These are phyloP conservation scores for Cephaloascus fragrans DNA, from an alignment of 805 yeast species.

Conservation along the genomic window DNA sequence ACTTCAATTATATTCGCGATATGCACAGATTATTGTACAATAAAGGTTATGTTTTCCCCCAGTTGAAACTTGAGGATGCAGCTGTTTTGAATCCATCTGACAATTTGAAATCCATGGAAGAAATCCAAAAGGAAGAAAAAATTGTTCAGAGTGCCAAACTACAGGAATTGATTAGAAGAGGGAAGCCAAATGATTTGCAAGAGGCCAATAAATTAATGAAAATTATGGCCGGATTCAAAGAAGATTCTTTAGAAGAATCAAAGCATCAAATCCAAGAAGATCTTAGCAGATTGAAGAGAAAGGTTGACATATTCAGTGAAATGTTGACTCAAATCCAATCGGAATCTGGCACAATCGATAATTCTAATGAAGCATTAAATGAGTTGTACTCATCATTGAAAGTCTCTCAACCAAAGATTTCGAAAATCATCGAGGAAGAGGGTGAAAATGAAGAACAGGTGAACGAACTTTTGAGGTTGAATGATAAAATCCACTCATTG, in stretches of 20 bases:
- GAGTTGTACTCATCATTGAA: constrained; percentile 76
- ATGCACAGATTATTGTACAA: constrained; percentile 87
- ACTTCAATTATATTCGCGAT: constrained; percentile 83
- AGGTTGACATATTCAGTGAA: constrained; percentile 79
- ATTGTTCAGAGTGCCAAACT: constrained; percentile 90
- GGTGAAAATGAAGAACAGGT: constrained; percentile 45
- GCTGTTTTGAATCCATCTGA: constrained; percentile 91
- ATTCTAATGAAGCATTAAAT: constrained; percentile 59
- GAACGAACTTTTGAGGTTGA: constrained; percentile 52
- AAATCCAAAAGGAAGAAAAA: constrained; percentile 85
- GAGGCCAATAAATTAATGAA: constrained; percentile 97
- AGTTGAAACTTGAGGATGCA: constrained; percentile 79
- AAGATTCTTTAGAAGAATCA: constrained; percentile 66
- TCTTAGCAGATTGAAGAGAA: constrained; percentile 71
- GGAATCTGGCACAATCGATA: constrained; percentile 27
- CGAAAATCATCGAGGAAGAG: constrained; percentile 77
- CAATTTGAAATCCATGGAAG: constrained; percentile 77
- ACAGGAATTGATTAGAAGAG: constrained; percentile 91
- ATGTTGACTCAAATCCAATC: constrained; percentile 54
- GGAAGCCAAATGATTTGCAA: constrained; percentile 87
- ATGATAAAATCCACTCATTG: constrained; percentile 66
- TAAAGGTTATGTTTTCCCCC: constrained; percentile 93
- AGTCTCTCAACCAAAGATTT: constrained; percentile 78
- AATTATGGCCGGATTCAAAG: constrained; percentile 95
- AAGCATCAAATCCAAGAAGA: constrained; percentile 77